Evolutionary conservation across 257 asterid species (phyloP), one percentile per base, ranked within the genome.

Genomic region (Fraxinus pennsylvanica): DNA sequence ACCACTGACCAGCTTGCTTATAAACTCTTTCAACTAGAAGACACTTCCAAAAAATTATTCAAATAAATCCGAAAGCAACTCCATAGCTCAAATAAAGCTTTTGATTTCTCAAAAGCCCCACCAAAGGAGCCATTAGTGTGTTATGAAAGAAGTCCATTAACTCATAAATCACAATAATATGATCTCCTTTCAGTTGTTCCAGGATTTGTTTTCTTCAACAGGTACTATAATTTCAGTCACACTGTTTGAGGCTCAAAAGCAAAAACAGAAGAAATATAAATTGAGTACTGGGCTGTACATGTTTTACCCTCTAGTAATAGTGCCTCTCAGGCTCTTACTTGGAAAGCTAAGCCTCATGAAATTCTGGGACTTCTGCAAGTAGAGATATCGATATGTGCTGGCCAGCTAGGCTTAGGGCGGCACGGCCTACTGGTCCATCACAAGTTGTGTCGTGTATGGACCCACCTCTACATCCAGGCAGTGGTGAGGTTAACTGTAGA

Each of bases 341-440:
- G n/a, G 38, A 45, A 22, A 63, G 54, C 68, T 66, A 71, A 71
- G 32, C 47, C 75, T 79, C 39, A 75, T 72, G 38, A 57, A 43
- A 66, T 57, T 5, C 7, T 17, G 74, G 7, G 75, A 52, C 17
- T 81, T 78, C 80, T 76, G 79, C 91, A 88, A 95, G n/a, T 15
- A 47, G 7, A 4, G 59, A 47, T 47, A 47, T 47, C n/a, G 17
- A 47, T 47, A 47, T 47, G 7, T 47, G 59, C 54, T 1, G 54
- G 52, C 17, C 17, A 5, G 6, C 54, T 45, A 45, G 54, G 54
- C 19, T 15, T 10, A 9, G 47, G 14, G 3, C 3, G 4, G 52
- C 52, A 45, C 4, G 5, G 19, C 6, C 19, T 10, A 14, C 59
- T 4, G 7, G 21, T 14, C 21, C 21, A 5, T 47, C 1, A 4